phyloP scores from a whole-genome alignment of 352 stramenopile genomes.

The Sclerospora graminicola region DNA sequence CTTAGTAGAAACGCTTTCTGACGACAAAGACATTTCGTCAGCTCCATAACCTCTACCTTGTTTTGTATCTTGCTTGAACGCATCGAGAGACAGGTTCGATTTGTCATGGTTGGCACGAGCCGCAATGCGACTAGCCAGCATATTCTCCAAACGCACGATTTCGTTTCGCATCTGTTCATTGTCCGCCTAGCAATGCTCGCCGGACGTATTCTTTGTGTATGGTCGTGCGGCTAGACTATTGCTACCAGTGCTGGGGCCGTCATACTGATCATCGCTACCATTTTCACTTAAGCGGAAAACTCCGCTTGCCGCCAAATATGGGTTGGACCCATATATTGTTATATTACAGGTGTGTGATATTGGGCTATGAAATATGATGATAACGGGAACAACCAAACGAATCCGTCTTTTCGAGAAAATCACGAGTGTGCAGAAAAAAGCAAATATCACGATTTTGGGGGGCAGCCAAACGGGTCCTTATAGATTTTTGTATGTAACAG shows the following conservation, averaged over 20 bases:
- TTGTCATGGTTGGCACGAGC: slow-evolving; percentile 57
- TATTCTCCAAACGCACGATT: slow-evolving; percentile 70
- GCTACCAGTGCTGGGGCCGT: slow-evolving; percentile 13
- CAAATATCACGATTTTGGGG: too few species aligned
- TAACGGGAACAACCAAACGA: too few species aligned
- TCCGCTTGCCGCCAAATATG: too few species aligned
- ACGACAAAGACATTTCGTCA: slow-evolving; percentile 76
- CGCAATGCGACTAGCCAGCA: slow-evolving; percentile 56
- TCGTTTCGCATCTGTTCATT: slow-evolving; percentile 71
- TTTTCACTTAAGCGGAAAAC: too few species aligned
- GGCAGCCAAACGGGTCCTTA: too few species aligned
- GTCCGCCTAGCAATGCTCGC: slow-evolving; percentile 33
- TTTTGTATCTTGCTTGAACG: slow-evolving; percentile 79
- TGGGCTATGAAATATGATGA: too few species aligned
- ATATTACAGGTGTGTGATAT: too few species aligned
- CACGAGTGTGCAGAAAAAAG: too few species aligned
- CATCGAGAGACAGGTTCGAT: slow-evolving; percentile 54
- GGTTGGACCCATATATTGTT: too few species aligned
- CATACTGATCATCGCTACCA: slow-evolving; percentile 46
- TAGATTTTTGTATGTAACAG: too few species aligned
- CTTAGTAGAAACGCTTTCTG: slow-evolving; percentile 80
- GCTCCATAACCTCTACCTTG: slow-evolving; percentile 80
- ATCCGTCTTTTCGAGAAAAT: too few species aligned
- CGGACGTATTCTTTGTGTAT: slow-evolving; percentile 42
- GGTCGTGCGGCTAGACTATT: slow-evolving; percentile 27